Evolutionary conservation across 345 rosid species (phyloP).

Genomic region (Lepidium africanum): DNA sequence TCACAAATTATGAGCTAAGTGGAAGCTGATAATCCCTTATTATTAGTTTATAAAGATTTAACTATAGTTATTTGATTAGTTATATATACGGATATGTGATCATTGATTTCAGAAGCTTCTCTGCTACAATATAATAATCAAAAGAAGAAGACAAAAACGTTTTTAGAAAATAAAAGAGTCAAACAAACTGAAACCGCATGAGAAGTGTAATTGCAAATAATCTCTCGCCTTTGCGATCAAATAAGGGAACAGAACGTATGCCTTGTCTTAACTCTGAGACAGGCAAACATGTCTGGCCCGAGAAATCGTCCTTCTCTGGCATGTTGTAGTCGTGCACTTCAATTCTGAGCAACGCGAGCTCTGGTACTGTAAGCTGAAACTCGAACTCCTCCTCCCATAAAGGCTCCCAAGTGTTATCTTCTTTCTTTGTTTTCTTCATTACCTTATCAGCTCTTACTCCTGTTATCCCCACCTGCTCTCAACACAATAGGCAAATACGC

Average conservation of each 20-base stretch:
- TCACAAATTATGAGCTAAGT: no score
- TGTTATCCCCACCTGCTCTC: constrained; percentile 54
- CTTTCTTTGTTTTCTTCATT: constrained; percentile 58
- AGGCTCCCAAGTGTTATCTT: constrained; percentile 55
- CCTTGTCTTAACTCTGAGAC: constrained; percentile 53
- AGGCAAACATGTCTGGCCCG: constrained; percentile 68
- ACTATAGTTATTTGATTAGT: not conserved
- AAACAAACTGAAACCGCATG: constrained; percentile 48
- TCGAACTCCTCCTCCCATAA: constrained; percentile 65
- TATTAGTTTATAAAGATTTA: not conserved
- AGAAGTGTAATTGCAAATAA: constrained; percentile 48
- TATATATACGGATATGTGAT: not conserved
- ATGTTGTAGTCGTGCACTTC: constrained; percentile 67
- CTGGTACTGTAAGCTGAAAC: constrained; percentile 57
- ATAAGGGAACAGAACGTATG: constrained; percentile 55
- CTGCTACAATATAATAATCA: not conserved
- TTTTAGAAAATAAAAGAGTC: not conserved
- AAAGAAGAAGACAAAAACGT: not conserved
- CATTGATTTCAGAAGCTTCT: not conserved
- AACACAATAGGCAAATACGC: not conserved
- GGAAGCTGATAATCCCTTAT: no score
- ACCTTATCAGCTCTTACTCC: constrained; percentile 51
- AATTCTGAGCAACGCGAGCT: constrained; percentile 53
- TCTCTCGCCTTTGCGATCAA: constrained; percentile 44
- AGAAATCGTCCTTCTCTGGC: constrained; percentile 63